Evolutionary conservation across 148 eudicot genomes (phyloP).

Genomic region (Selenicereus undatus): DNA sequence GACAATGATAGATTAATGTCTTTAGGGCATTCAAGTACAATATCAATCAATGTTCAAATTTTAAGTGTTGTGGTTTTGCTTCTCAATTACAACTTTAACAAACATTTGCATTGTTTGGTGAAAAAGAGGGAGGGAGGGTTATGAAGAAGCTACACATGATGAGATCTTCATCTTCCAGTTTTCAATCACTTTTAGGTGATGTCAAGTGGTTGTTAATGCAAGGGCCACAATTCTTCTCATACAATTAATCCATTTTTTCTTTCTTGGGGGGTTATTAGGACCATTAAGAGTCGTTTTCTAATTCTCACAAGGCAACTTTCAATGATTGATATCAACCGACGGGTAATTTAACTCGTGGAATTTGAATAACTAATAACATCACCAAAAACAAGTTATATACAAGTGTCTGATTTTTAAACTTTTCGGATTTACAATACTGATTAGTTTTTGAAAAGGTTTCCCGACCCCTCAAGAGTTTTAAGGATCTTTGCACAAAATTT

Average conservation of each 20-base stretch:
- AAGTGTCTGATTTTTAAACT: no score
- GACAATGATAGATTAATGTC: constrained; percentile 20
- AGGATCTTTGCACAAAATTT: no score
- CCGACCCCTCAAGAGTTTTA: no score
- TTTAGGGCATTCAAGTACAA: background rate
- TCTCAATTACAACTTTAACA: constrained; percentile 23
- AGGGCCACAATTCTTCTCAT: constrained; percentile 27
- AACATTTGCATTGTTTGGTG: constrained; percentile 30
- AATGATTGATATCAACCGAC: constrained; percentile 22
- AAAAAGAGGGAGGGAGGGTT: background rate
- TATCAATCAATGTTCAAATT: constrained; percentile 3
- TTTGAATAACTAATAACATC: background rate
- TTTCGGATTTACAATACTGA: no score
- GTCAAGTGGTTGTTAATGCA: constrained; percentile 30
- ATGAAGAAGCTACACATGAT: background rate
- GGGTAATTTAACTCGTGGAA: background rate
- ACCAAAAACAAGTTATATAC: background rate
- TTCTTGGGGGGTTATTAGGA: background rate
- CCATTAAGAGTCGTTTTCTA: constrained; percentile 9
- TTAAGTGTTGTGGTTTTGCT: constrained; percentile 16
- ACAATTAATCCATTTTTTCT: constrained; percentile 19
- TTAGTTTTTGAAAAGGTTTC: no score
- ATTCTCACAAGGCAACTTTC: constrained; percentile 10
- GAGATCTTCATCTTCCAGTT: background rate
- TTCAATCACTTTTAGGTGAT: constrained; percentile 22